Base-by-base conservation (phyloP, 116 monocot species). In the Thalassia testudinum region DNA sequence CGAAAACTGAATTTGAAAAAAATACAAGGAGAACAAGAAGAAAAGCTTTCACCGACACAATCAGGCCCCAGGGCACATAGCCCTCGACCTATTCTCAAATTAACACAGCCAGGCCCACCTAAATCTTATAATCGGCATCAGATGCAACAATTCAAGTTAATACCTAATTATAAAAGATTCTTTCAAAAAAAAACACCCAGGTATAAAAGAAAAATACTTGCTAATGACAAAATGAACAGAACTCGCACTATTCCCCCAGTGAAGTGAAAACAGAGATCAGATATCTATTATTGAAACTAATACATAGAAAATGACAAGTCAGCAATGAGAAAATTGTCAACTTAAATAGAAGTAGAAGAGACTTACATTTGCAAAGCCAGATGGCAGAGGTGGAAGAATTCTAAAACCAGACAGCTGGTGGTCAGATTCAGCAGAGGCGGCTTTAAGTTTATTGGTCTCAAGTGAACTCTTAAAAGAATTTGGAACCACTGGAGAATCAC, bases 361-460 rank as follows among this genome's bases (percentile, higher is more conserved):
- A 72, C 78, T 85, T 70, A 97, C 97, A 79, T 75, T 74, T 30
- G 72, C 64, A 65, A 97, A 54, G 57, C 65, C 85, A 51, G 64
- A 48, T 23, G 90, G 90, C 24, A 97, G 56, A 56, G 92, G 87
- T 56, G 97, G 72, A 75, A 97, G 77, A 55, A 97, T 62, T 69
- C 75, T 72, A 68, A 97, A 97, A 52, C 75, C 76, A 61, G 79
- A 76, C 53, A 81, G 72, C 37, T 68, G 79, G 37, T 82, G 82
- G 51, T 97, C 82, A 47, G 75, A 50, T 73, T 87, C 86, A 53
- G 65, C 37, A n/a, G 54, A 42, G 10, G 67, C 48, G 55, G 34
- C 60, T 25, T 54, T 48, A 5, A 53, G 22, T 62, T 60, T 24
- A 76, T 53, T 59, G 47, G 58, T 55, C 47, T 53, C 69, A 40